These are phyloP conservation scores for Epichloe coenophiala DNA, from an alignment of 2,329 filamentous ascomycete genomes.

Conservation along the genomic window DNA sequence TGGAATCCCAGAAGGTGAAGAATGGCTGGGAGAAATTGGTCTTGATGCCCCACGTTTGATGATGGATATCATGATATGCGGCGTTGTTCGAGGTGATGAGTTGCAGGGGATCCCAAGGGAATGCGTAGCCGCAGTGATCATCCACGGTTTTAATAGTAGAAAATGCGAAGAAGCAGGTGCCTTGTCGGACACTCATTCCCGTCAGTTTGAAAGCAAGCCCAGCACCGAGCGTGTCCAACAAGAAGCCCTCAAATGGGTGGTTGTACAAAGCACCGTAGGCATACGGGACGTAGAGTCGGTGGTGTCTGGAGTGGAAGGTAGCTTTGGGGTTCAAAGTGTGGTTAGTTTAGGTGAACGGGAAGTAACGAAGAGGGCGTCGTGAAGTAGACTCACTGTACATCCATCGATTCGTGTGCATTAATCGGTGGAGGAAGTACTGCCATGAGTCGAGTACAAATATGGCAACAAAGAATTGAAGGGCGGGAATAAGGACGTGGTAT, in stretches of 20 bases:
- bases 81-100: slow-evolving; percentile 90
- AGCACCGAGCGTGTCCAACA: slow-evolving; percentile 81
- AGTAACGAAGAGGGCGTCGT: neutral
- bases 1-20: slow-evolving; percentile 88
- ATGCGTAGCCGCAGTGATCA: slow-evolving; percentile 92
- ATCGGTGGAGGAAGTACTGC: slow-evolving; percentile 94
- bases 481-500: slow-evolving; percentile 68
- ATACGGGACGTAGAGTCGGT: slow-evolving; percentile 94
- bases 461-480: slow-evolving; percentile 61
- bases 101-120: slow-evolving; percentile 91
- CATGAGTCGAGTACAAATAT: slow-evolving; percentile 79
- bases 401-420: slow-evolving; percentile 97
- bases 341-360: slow-evolving; percentile 7
- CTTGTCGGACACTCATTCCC: slow-evolving; percentile 72
- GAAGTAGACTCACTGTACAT: slow-evolving; percentile 62
- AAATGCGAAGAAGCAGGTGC: slow-evolving; percentile 77
- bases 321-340: slow-evolving; percentile 29
- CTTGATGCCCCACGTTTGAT: slow-evolving; percentile 99
- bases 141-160: slow-evolving; percentile 94
- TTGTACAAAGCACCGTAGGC: slow-evolving; percentile 96
- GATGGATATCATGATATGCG: slow-evolving; percentile 93
- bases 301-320: slow-evolving; percentile 87
- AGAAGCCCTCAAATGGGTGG: slow-evolving; percentile 85
- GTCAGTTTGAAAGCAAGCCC: slow-evolving; percentile 71
- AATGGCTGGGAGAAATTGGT: slow-evolving; percentile 83